phyloP scores from a whole-genome alignment of 257 asterid genomes.

The Nemophila menziesii region DNA sequence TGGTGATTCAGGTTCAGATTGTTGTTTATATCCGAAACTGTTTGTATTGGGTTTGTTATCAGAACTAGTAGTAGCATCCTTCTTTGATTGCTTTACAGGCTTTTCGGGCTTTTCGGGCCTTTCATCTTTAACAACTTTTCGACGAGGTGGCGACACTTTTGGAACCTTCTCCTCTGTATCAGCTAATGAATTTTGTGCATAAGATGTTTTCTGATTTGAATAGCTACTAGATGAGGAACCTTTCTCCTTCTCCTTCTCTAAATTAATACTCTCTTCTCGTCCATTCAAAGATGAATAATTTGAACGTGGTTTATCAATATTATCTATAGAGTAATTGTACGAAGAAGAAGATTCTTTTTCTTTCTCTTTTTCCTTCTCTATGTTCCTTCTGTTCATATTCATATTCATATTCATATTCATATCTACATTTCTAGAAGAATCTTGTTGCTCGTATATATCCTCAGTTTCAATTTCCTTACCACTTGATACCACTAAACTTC shows the following conservation, averaged over 20 bases:
- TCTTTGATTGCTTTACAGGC: constrained; percentile 33
- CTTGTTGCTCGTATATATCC: constrained; percentile 42
- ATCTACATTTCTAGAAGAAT: constrained; percentile 45
- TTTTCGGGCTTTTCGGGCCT: constrained; percentile 38
- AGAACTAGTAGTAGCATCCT: constrained; percentile 28
- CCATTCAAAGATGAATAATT: constrained; percentile 31
- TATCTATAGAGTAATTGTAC: constrained; percentile 32
- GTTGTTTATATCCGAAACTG: constrained; percentile 30
- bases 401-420: constrained; percentile 30
- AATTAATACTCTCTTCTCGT: constrained; percentile 42
- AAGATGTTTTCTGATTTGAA: constrained; percentile 37
- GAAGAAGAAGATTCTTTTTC: too few species aligned
- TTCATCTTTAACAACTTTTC: constrained; percentile 55
- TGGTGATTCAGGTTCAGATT: constrained; percentile 42
- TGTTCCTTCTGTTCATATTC: constrained; percentile 39
- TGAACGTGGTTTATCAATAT: constrained; percentile 38
- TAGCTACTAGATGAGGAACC: constrained; percentile 28
- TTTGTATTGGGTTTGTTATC: constrained; percentile 36
- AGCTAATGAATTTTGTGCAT: constrained; percentile 33
- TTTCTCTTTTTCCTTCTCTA: constrained; percentile 62
- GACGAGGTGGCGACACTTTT: constrained; percentile 71
- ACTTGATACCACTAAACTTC: constrained; percentile 37
- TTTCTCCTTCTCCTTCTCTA: constrained; percentile 36
- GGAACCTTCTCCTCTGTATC: constrained; percentile 56
- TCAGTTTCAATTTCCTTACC: constrained; percentile 57